A percentile compares a stretch with the other conserved stretches of the same genome.
phyloP scores from a whole-genome alignment of 2,329 filamentous ascomycete genomes.

The Fusarium duplospermum region DNA sequence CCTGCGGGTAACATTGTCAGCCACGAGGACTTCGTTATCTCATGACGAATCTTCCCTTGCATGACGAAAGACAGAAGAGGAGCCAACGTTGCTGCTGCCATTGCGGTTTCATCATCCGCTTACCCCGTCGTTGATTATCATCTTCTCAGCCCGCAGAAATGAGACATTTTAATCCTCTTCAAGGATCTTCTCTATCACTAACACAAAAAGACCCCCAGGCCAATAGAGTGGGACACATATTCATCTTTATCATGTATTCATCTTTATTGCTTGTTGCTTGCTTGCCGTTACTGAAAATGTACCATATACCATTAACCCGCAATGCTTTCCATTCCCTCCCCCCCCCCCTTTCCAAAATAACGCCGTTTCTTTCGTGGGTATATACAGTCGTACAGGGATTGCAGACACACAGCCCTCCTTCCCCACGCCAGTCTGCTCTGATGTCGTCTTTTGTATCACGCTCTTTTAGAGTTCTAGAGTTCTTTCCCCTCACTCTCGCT shows the following conservation, averaged over 20 bases:
- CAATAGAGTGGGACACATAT: background rate
- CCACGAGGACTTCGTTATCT: conserved; percentile 2
- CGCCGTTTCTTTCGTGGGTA: conserved; percentile 42
- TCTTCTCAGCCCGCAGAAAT: background rate
- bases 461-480: background rate
- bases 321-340: conserved; percentile 1
- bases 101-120: background rate
- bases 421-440: conserved; percentile 12
- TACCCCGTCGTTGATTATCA: background rate
- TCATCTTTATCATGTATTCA: conserved; percentile 5
- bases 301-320: conserved; percentile 16
- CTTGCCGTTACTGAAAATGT: conserved; percentile 2
- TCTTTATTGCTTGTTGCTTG: conserved; percentile 1
- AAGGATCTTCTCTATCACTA: background rate
- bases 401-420: conserved; percentile 10
- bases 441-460: background rate
- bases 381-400: conserved; percentile 40
- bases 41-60: conserved; percentile 1
- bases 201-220: background rate
- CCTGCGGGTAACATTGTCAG: background rate
- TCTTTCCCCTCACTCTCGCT: conserved; percentile 15
- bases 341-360: conserved; percentile 22
- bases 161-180: conserved; percentile 2
- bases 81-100: background rate
- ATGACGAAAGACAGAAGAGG: background rate